Base-by-base conservation (phyloP, 176 grass and related monocot genomes). In the Eremochloa ophiuroides region DNA sequence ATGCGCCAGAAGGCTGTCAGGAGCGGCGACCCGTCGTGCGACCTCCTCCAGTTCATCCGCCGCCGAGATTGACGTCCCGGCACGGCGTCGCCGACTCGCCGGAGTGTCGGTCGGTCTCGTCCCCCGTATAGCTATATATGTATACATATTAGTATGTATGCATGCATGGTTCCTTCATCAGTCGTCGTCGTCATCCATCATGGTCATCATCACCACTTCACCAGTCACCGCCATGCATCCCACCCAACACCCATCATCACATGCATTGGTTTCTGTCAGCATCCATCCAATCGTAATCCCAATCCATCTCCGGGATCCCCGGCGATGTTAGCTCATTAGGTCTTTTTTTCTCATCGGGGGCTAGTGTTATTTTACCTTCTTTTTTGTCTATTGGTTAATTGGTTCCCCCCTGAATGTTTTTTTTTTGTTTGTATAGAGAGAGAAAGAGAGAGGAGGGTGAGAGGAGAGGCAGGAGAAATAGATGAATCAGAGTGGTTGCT, bases 401-500 rank as follows among this genome's bases (percentile, higher is more conserved):
- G 73, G 86, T 94, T 86, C 85, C 92, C 91, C 55, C 86, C 85
- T 81, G 76, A 77, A 86, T 66, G 63, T 39, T 82, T 89, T 91
- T 39, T 82, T 89, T 94, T 91, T 91, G 86, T 94, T 87, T 94
- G 92, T 94, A 91, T 94, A 91, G 89, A 94, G 75, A 76, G 69
- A 47, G 42, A 71, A 29, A 71, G 26, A n/a, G 39, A 62, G 75
- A 78, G 76, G 60, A 79, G 78, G 86, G 79, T 81, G 86, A 79
- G 66, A 71, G 40, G 85, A 79, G 71, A 82, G 88, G 87, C 83
- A 86, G 88, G 74, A 90, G 83, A 74, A 86, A 90, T 90, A 90
- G 88, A 90, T 73, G 88, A 62, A 86, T 90, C 88, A 77, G 46
- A 82, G 79, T 86, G 88, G 88, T 90, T 86, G 83, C 66, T 79